Evolutionary conservation across 192 early-diverging fungal genomes (phyloP).

Genomic region (Geosiphon pyriformis): DNA sequence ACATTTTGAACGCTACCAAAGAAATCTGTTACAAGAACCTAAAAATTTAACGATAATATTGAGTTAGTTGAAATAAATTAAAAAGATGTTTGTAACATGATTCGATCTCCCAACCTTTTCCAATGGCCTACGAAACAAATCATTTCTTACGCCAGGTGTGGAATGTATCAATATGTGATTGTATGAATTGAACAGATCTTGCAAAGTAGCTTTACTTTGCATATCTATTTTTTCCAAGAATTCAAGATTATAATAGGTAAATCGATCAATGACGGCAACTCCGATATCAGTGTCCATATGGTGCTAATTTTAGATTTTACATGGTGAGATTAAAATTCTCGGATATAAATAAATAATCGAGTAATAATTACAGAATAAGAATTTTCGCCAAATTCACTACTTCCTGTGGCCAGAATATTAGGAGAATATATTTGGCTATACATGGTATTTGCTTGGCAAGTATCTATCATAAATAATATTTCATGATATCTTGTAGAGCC

Average conservation of each 20-base stretch:
- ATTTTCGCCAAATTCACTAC: conserved; percentile 77
- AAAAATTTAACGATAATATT: neutral
- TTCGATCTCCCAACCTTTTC: conserved; percentile 57
- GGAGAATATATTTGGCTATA: conserved; percentile 89
- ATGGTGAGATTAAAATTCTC: conserved; percentile 2
- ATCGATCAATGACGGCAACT: conserved; percentile 96
- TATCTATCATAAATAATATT: conserved; percentile 98
- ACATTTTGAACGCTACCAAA: conserved; percentile 93
- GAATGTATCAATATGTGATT: conserved; percentile 69
- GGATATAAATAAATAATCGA: neutral
- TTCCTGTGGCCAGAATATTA: conserved; percentile 89
- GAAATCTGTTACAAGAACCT: conserved; percentile 87
- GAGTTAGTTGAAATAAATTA: neutral
- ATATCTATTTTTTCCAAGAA: conserved; percentile 82
- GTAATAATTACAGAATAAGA: conserved; percentile 70
- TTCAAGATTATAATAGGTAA: conserved; percentile 93
- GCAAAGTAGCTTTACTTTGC: conserved; percentile 68
- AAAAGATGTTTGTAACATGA: conserved; percentile 1
- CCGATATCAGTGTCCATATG: conserved; percentile 90
- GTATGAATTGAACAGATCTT: conserved; percentile 81
- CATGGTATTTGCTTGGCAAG: conserved; percentile 98
- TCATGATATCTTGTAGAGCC: conserved; percentile 68
- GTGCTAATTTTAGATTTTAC: conserved; percentile 43
- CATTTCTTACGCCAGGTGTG: conserved; percentile 76
- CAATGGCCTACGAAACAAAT: conserved; percentile 74